These are phyloP conservation scores for Calonectria pauciramosa DNA, from an alignment of 2,329 filamentous ascomycete species.

Conservation along the genomic window DNA sequence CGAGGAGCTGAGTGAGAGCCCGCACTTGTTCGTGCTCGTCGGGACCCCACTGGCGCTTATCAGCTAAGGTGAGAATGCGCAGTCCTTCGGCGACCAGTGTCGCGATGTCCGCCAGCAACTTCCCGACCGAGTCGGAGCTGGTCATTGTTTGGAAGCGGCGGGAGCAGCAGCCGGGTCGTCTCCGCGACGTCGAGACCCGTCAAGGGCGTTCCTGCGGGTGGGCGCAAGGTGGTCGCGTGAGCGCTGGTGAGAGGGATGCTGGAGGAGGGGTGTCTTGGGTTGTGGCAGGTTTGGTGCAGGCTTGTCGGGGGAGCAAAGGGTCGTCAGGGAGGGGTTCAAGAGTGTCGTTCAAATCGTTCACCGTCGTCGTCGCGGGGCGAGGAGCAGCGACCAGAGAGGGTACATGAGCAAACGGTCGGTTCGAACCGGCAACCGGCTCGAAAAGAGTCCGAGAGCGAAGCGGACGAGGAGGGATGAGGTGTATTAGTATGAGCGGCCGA, in stretches of 20 bases:
- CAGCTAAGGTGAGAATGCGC: constrained; percentile 68
- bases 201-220: constrained; percentile 17
- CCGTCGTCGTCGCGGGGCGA: constrained; percentile 47
- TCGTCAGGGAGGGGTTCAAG: constrained; percentile 2
- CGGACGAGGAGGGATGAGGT: constrained; percentile 31
- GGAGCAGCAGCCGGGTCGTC: constrained; percentile 14
- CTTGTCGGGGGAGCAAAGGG: neutral
- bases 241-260: constrained; percentile 2
- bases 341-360: constrained; percentile 35
- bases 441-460: constrained; percentile 24
- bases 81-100: constrained; percentile 66
- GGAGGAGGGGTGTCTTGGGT: constrained; percentile 2
- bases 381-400: constrained; percentile 40
- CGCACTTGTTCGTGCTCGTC: constrained; percentile 73
- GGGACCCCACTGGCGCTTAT: constrained; percentile 70
- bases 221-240: constrained; percentile 35
- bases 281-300: neutral
- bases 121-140: constrained; percentile 67
- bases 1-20: constrained; percentile 67
- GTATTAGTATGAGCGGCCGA: constrained; percentile 23
- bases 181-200: constrained; percentile 5
- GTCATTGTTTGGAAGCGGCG: constrained; percentile 47
- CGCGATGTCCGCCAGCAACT: constrained; percentile 70
- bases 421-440: constrained; percentile 38
- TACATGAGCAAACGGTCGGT: constrained; percentile 42